Conservation (phyloP, 805 yeast genomes). For the Pichia rugopelliculosa region DNA sequence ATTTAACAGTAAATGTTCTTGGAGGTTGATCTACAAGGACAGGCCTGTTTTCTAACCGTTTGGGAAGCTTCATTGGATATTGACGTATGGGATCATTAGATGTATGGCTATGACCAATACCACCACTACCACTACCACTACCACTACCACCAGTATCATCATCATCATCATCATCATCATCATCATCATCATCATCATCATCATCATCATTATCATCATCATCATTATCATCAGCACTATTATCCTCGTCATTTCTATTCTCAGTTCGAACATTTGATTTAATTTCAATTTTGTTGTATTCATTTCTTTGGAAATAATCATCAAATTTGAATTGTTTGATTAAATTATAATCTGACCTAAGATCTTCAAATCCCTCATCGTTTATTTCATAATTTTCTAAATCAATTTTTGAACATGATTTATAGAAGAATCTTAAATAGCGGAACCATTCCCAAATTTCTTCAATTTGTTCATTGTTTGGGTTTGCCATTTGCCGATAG, state of each 20-base stretch:
- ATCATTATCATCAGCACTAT: slow-evolving; percentile 11
- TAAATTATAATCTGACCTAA: slow-evolving; percentile 24
- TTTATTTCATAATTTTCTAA: slow-evolving; percentile 38
- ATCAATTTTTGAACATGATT: slow-evolving; percentile 44
- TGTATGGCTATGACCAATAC: too few species aligned
- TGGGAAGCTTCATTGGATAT: slow-evolving; percentile 15
- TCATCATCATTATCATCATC: slow-evolving; percentile 12
- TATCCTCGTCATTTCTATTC: slow-evolving; percentile 8
- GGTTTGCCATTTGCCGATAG: slow-evolving; percentile 5
- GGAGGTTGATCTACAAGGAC: slow-evolving; percentile 28
- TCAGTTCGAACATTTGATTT: slow-evolving; percentile 6
- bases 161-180: slow-evolving; percentile 2
- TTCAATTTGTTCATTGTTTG: slow-evolving; percentile 18
- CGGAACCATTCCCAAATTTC: slow-evolving; percentile 26
- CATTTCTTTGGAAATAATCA: slow-evolving; percentile 21
- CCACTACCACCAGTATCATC: slow-evolving; percentile 1
- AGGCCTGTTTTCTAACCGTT: slow-evolving; percentile 20
- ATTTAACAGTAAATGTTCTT: slow-evolving; percentile 23
- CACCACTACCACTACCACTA: slow-evolving; percentile 7
- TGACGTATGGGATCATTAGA: neutral
- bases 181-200: slow-evolving; percentile 6
- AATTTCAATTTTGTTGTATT: slow-evolving; percentile 23
- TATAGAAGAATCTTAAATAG: slow-evolving; percentile 32
- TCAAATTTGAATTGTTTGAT: slow-evolving; percentile 20
- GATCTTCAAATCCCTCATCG: slow-evolving; percentile 38